phyloP scores from a whole-genome alignment of 2,329 filamentous ascomycete species.

The Paramyrothecium roridum region DNA sequence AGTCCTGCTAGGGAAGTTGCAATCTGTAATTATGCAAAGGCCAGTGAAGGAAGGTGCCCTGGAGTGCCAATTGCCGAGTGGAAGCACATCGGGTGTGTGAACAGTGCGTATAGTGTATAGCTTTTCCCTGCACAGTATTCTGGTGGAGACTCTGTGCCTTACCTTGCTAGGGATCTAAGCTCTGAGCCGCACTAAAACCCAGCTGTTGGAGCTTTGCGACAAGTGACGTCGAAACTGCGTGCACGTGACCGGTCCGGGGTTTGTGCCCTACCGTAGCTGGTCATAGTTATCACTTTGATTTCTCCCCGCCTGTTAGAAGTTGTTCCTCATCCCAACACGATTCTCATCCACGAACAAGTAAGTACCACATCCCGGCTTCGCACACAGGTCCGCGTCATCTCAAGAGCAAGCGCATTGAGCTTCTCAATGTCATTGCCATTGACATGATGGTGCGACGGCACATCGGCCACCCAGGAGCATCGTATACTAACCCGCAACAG shows the following conservation, averaged over 20 bases:
- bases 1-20: no score
- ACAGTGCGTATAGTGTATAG: no score
- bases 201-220: background rate
- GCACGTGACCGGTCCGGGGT: slow-evolving; percentile 33
- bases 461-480: background rate
- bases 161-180: no score
- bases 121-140: no score
- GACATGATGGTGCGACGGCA: slow-evolving; percentile 2
- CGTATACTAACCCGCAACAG: slow-evolving; percentile 19
- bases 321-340: slow-evolving; percentile 41
- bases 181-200: background rate
- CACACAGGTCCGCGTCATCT: background rate
- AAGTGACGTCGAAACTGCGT: slow-evolving; percentile 2
- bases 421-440: slow-evolving; percentile 6
- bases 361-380: slow-evolving; percentile 12
- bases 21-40: no score
- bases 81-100: no score
- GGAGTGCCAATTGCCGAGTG: no score
- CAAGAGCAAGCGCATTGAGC: slow-evolving; percentile 7
- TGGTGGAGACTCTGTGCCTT: no score
- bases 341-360: slow-evolving; percentile 44
- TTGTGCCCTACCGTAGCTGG: slow-evolving; percentile 32
- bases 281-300: slow-evolving; percentile 16
- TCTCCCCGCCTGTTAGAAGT: slow-evolving; percentile 23
- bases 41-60: no score